These are phyloP conservation scores for Postia placenta DNA, from an alignment of 768 basidiomycete species.

Conservation along the genomic window DNA sequence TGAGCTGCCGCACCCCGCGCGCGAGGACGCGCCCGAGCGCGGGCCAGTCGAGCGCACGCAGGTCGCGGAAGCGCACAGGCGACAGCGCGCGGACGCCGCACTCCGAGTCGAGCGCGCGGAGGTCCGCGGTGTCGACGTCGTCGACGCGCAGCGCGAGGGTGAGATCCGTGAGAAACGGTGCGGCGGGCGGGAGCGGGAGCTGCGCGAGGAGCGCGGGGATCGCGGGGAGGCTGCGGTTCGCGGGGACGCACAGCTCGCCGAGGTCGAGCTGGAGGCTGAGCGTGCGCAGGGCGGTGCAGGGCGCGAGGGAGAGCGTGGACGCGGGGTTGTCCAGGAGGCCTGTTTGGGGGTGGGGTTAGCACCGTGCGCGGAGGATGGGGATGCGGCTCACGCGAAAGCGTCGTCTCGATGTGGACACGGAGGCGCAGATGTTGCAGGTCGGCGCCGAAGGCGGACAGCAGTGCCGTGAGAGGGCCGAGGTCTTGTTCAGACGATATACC, in stretches of 20 bases:
- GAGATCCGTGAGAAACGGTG: constrained; percentile 10
- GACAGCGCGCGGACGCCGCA: constrained; percentile 5
- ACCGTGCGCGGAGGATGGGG: too few species aligned
- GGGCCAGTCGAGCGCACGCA: constrained; percentile 5
- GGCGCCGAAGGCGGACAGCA: neutral
- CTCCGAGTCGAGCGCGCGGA: constrained; percentile 19
- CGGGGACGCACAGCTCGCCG: constrained; percentile 21
- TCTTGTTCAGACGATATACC: neutral
- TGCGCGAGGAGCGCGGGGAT: constrained; percentile 11
- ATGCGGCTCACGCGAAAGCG: neutral
- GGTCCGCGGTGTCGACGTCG: constrained; percentile 13
- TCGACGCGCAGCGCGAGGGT: constrained; percentile 16
- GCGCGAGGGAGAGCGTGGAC: constrained; percentile 4
- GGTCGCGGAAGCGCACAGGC: constrained; percentile 11
- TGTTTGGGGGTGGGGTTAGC: too few species aligned
- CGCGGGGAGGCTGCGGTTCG: constrained; percentile 17
- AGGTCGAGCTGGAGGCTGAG: constrained; percentile 15
- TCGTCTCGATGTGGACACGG: neutral
- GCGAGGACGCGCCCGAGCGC: neutral
- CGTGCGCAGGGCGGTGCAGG: constrained; percentile 11
- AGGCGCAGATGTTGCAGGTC: constrained; percentile 3
- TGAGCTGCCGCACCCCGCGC: neutral
- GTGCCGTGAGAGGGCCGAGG: neutral
- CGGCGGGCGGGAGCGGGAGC: constrained; percentile 1
- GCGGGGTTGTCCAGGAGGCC: neutral